Evolutionary conservation across 2,329 filamentous ascomycete genomes (phyloP), one percentile per base, ranked within the genome.

Genomic region (Penicillium brevicompactum): DNA sequence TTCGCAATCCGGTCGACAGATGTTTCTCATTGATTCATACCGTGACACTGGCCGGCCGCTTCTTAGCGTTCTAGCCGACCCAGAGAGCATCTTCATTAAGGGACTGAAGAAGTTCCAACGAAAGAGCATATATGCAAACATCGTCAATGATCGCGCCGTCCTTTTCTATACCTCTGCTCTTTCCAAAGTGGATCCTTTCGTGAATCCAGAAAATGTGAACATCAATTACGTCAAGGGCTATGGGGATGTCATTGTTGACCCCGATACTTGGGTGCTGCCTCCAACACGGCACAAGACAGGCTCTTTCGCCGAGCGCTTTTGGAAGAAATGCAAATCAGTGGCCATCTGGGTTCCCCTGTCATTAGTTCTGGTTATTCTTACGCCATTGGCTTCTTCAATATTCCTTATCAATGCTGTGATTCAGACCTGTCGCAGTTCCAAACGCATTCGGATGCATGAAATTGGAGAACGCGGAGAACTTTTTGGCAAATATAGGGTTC

Each of bases 21-120:
- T 97, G 9, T 97, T 97, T 71, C 86, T 86, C 53, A 89, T 94
- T 56, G 93, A 97, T 76, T 79, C 83, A 5, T 97, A 97, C 73
- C 86, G 92, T 55, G 86, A 90, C 58, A 96, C 91, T 0, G 87
- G 85, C n/a, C 84, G 87, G 40, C 91, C 92, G 0, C 79, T 97
- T 9, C 82, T 97, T 18, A 83, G 89, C 46, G 81, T 97, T 9
- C 81, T 97, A 30, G 90, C 92, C 5, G 92, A 96, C 61, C 87
- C 88, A 0, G 83, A 88, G 47, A 92, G 89, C 58, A 89, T 96
- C 62, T 97, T 97, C 76, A 88, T 96, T 65, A 84, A 84, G 31
- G 92, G 87, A 0, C 80, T 97, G 44, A 82, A 84, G 57, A 83
- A 80, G 63, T 97, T 97, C 77, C 84, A 87, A 70, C 82, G 89